Percentiles rank a stretch among this genome's conserved stretches.
Conservation (phyloP, 306 rosid genomes). For the Gastrolobium villosum region DNA sequence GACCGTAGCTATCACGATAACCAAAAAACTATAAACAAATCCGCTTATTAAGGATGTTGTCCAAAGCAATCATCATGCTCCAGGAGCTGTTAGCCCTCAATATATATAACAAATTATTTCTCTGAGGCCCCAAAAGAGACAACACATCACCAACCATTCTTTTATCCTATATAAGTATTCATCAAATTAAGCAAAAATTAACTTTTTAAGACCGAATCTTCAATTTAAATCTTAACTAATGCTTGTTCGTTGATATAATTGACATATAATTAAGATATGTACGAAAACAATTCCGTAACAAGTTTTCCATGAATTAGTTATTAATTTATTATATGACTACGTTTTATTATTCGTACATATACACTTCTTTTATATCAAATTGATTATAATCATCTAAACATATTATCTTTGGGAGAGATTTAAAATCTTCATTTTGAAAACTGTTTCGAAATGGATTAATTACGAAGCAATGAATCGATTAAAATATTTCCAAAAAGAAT, state of each 20-base stretch:
- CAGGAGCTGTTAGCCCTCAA: neutral
- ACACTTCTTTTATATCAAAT: too few relatives aligned
- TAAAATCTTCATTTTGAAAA: too few relatives aligned
- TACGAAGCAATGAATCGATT: too few relatives aligned
- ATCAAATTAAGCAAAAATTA: neutral
- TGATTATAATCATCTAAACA: too few relatives aligned
- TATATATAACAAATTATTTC: neutral
- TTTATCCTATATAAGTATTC: neutral
- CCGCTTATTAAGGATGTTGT: conserved; percentile 42
- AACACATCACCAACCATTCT: neutral
- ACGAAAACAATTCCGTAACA: conserved; percentile 17
- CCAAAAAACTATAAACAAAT: conserved; percentile 11
- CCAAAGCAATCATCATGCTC: neutral
- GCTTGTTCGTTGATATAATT: neutral
- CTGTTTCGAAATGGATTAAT: too few relatives aligned
- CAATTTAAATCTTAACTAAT: neutral
- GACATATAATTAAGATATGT: neutral
- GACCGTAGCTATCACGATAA: neutral
- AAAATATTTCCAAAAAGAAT: too few relatives aligned
- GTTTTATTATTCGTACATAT: neutral
- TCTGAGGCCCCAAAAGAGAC: neutral
- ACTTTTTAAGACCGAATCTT: neutral
- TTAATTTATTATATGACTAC: neutral
- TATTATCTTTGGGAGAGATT: too few relatives aligned
- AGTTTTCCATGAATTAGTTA: neutral